Conservation (phyloP, 1,284 basidiomycete genomes). For the Entoloma clypeatum region DNA sequence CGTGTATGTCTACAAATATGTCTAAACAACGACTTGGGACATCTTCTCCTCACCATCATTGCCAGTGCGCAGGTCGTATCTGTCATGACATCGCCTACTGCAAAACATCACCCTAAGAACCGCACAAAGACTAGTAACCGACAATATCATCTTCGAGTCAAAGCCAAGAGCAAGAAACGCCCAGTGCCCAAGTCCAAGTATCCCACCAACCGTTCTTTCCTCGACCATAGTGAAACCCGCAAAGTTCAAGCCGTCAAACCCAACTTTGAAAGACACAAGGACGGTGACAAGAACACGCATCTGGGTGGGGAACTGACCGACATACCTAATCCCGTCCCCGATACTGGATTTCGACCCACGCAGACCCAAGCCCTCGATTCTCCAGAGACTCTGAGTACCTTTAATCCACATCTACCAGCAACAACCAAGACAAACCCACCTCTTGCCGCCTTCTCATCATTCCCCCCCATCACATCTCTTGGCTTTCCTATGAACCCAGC, state of each 20-base stretch:
- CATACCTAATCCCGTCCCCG: conserved; percentile 55
- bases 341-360: conserved; percentile 35
- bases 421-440: conserved; percentile 18
- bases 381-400: conserved; percentile 1
- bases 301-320: conserved; percentile 31
- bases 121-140: no score
- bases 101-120: no score
- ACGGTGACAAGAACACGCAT: conserved; percentile 25
- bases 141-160: no score
- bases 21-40: no score
- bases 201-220: neutral
- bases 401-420: conserved; percentile 12
- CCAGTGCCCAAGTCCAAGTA: no score
- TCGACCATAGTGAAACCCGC: neutral
- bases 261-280: conserved; percentile 9
- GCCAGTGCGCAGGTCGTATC: no score
- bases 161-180: no score
- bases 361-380: conserved; percentile 5
- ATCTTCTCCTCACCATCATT: no score
- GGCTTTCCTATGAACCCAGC: conserved; percentile 6
- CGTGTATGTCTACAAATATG: neutral
- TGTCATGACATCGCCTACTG: no score
- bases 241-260: conserved; percentile 3
- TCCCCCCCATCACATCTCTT: conserved; percentile 13
- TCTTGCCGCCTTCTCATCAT: conserved; percentile 13